phyloP scores from a whole-genome alignment of 441 rosid genomes.

The Aquilaria agallochum region DNA sequence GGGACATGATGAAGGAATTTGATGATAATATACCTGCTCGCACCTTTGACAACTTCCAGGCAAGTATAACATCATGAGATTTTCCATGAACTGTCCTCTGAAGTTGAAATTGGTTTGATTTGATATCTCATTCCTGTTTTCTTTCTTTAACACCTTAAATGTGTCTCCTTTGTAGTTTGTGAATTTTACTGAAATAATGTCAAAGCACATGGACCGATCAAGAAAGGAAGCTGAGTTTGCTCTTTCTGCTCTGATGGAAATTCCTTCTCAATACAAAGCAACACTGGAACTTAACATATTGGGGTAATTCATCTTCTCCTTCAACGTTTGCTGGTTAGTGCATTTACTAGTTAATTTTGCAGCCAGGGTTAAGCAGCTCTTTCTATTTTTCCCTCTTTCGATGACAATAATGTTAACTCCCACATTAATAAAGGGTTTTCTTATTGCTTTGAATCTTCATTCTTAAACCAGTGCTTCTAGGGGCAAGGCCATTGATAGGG shows the following conservation, averaged over 20 bases:
- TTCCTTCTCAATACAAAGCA: constrained; percentile 92
- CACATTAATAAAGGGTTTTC: not conserved
- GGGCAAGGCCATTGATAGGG: constrained; percentile 38
- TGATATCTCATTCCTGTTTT: too few relatives aligned
- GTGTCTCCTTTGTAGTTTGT: constrained; percentile 59
- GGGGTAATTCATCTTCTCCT: constrained; percentile 42
- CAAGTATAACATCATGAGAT: too few relatives aligned
- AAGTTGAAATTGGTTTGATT: too few relatives aligned
- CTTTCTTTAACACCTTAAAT: not conserved
- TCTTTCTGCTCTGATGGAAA: constrained; percentile 90
- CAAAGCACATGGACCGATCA: constrained; percentile 43
- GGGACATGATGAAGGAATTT: constrained; percentile 97
- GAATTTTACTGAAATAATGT: constrained; percentile 86
- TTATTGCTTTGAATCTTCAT: constrained; percentile 4
- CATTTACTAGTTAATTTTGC: too few relatives aligned
- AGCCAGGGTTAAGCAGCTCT: too few relatives aligned
- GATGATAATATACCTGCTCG: constrained; percentile 95
- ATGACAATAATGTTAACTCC: too few relatives aligned
- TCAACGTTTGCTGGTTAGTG: too few relatives aligned
- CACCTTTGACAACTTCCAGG: constrained; percentile 92
- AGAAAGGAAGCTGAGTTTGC: constrained; percentile 89
- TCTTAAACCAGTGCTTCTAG: constrained; percentile 20
- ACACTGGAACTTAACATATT: constrained; percentile 71
- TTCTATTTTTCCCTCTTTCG: constrained; percentile 12
- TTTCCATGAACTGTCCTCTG: too few relatives aligned